phyloP scores from a whole-genome alignment of 2,329 filamentous ascomycete genomes.

The Fusarium odoratissimum region DNA sequence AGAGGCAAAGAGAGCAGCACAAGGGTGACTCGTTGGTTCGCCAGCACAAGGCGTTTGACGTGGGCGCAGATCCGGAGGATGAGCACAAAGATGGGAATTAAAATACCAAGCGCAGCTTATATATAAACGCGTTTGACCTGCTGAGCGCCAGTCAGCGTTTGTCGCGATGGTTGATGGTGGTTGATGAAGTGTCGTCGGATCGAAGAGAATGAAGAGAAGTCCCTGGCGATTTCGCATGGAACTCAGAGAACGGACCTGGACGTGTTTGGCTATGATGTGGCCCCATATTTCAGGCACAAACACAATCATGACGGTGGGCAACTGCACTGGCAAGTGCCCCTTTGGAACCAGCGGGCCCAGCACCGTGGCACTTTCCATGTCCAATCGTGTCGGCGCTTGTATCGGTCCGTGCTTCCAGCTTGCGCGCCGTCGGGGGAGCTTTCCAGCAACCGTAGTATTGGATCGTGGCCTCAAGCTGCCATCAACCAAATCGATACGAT shows the following conservation, averaged over 20 bases:
- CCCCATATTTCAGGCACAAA: constrained; percentile 52
- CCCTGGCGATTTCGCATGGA: constrained; percentile 38
- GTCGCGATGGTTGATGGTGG: constrained; percentile 46
- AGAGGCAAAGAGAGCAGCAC: constrained; percentile 38
- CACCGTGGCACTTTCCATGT: constrained; percentile 18
- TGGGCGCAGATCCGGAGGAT: constrained; percentile 26
- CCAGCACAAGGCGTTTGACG: constrained; percentile 20
- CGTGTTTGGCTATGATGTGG: constrained; percentile 33
- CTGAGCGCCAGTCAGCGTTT: constrained; percentile 38
- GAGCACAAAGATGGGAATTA: constrained; percentile 29
- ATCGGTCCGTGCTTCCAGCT: constrained; percentile 46
- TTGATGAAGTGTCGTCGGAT: constrained; percentile 48
- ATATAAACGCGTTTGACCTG: constrained; percentile 40
- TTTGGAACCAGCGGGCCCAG: constrained; percentile 23
- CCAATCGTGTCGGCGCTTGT: constrained; percentile 44
- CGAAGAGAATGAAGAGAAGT: constrained; percentile 48
- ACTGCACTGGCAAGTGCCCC: constrained; percentile 18
- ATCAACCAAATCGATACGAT: constrained; percentile 26
- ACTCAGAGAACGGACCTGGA: constrained; percentile 36
- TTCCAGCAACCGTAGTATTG: constrained; percentile 32
- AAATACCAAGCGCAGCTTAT: constrained; percentile 31
- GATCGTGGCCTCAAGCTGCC: constrained; percentile 45
- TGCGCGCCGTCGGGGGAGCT: constrained; percentile 40
- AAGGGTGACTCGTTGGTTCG: constrained; percentile 33
- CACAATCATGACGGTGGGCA: constrained; percentile 15